Evolutionary conservation across 176 grass and related monocot genomes (phyloP).

Genomic region (Eragrostis curvula): DNA sequence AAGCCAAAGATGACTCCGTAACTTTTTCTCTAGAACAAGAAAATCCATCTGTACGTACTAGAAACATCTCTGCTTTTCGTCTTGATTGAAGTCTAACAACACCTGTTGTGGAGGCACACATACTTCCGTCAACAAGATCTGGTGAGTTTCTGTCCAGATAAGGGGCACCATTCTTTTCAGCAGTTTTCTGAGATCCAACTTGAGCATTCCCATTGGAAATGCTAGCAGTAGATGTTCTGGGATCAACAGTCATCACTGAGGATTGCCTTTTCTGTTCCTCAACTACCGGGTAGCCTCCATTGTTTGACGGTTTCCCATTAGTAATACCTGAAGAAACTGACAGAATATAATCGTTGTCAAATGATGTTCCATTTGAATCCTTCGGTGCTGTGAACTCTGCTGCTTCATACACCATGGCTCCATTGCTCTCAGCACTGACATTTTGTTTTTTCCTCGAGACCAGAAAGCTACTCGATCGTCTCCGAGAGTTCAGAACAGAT

Average conservation of each 20-base stretch:
- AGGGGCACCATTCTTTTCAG: conserved; percentile 46
- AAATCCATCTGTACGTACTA: conserved; percentile 95
- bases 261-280: conserved; percentile 40
- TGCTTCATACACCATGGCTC: conserved; percentile 48
- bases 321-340: conserved; percentile 54
- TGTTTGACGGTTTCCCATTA: conserved; percentile 61
- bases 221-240: conserved; percentile 45
- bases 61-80: conserved; percentile 97
- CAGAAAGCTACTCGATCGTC: conserved; percentile 42
- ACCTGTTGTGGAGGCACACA: conserved; percentile 84
- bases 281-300: conserved; percentile 51
- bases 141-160: conserved; percentile 43
- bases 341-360: conserved; percentile 60
- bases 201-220: conserved; percentile 45
- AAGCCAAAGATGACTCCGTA: conserved; percentile 92
- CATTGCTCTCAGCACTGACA: conserved; percentile 37
- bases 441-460: conserved; percentile 50
- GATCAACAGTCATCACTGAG: conserved; percentile 47
- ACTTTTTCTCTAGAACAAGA: conserved; percentile 99
- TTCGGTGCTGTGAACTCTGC: conserved; percentile 34
- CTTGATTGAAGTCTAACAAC: conserved; percentile 95
- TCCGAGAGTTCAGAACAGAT: conserved; percentile 61
- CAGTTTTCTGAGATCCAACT: conserved; percentile 43
- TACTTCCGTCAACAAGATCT: conserved; percentile 65
- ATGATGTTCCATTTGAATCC: conserved; percentile 52